Conservation (phyloP, 179 eudicot genomes). For the Silene noctiflora region DNA sequence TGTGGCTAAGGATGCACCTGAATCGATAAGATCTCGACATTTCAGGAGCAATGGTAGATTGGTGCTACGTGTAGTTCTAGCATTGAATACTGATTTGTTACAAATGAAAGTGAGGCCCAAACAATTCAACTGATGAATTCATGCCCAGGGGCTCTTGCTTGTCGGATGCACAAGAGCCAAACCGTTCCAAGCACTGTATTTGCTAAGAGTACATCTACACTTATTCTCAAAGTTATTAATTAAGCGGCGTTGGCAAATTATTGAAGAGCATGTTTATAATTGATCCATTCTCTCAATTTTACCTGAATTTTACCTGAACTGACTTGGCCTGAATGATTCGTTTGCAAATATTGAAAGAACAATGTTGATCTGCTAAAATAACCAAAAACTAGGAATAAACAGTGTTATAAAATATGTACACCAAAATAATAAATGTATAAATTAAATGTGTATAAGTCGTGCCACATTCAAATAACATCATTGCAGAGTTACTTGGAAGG, state of each 20-base stretch:
- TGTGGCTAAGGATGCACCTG: slow-evolving; percentile 22
- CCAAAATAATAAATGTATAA: slow-evolving; percentile 1
- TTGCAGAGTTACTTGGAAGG: slow-evolving; percentile 8
- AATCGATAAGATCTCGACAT: not conserved
- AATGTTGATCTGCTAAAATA: not conserved
- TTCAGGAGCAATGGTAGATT: not conserved
- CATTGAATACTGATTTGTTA: not conserved
- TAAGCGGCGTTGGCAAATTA: too few relatives aligned
- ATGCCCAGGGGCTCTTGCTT: not conserved
- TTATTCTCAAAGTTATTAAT: too few relatives aligned
- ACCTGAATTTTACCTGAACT: too few relatives aligned
- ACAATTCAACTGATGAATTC: not conserved
- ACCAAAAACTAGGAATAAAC: not conserved
- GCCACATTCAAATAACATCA: not conserved
- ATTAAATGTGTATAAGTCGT: not conserved
- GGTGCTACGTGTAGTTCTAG: not conserved
- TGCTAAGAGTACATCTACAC: too few relatives aligned
- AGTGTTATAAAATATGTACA: slow-evolving; percentile 8
- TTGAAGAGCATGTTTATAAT: too few relatives aligned
- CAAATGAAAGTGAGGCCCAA: not conserved
- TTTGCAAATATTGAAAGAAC: not conserved
- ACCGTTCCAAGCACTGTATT: not conserved
- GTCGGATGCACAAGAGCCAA: not conserved
- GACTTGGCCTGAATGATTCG: too few relatives aligned
- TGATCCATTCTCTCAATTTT: too few relatives aligned